A percentile compares a stretch with the other conserved stretches of the same genome.
Conservation (phyloP, 2,329 filamentous ascomycete species). For the Xylariomycetidae sp. region DNA sequence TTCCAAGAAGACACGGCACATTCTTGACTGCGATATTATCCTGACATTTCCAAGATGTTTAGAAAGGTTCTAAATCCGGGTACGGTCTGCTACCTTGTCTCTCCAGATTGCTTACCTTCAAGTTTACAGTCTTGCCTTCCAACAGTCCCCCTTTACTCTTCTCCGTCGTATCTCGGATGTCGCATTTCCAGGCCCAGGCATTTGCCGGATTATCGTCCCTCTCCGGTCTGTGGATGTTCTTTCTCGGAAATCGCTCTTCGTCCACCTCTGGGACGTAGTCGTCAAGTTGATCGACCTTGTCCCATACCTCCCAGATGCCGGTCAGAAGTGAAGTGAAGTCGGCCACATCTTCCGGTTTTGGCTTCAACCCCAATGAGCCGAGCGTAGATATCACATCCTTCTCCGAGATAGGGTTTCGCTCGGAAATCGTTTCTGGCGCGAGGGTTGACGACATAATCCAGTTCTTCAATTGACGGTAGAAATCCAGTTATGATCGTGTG, state of each 20-base stretch:
- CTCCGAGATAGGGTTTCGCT: slow-evolving; percentile 1
- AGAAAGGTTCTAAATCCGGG: too few species aligned
- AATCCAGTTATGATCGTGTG: too few species aligned
- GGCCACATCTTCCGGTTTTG: background rate
- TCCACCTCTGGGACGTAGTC: slow-evolving; percentile 4
- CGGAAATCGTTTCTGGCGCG: slow-evolving; percentile 1
- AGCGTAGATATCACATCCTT: background rate
- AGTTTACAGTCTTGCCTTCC: background rate
- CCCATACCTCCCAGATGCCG: slow-evolving; percentile 5
- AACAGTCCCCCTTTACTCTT: slow-evolving; percentile 1
- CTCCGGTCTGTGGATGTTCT: background rate
- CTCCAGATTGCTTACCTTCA: slow-evolving; percentile 1
- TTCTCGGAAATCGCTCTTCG: slow-evolving; percentile 2
- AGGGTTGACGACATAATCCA: slow-evolving; percentile 4
- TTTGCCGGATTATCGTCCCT: background rate
- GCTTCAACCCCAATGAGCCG: background rate
- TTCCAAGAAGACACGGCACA: background rate
- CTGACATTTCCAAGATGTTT: too few species aligned
- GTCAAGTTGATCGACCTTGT: slow-evolving; percentile 3
- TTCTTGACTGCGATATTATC: slow-evolving; percentile 1
- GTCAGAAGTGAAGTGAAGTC: slow-evolving; percentile 1
- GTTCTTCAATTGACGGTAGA: too few species aligned
- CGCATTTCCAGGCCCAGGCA: slow-evolving; percentile 1
- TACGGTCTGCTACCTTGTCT: too few species aligned
- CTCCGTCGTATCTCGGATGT: slow-evolving; percentile 1